Evolutionary conservation across 129 eudicot genomes (phyloP).

Genomic region (Logfia minima): DNA sequence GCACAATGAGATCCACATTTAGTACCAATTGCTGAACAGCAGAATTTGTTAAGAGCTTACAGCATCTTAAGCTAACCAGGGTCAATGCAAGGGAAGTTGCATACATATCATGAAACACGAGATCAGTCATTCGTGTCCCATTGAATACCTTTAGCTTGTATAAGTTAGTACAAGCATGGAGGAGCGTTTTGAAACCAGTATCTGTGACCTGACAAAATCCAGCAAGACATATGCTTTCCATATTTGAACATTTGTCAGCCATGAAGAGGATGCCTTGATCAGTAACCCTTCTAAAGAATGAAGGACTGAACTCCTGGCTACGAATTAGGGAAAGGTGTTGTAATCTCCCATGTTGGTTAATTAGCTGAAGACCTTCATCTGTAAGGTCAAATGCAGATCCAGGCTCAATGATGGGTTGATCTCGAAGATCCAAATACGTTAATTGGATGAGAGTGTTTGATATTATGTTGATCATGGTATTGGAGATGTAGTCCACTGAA

Average conservation of each 20-base stretch:
- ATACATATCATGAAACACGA: conserved; percentile 82
- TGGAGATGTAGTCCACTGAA: conserved; percentile 91
- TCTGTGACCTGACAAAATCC: conserved; percentile 96
- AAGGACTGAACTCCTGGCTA: conserved; percentile 82
- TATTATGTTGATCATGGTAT: conserved; percentile 73
- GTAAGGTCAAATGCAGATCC: conserved; percentile 80
- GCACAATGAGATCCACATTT: conserved; percentile 56
- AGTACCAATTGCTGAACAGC: conserved; percentile 57
- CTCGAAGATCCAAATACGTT: conserved; percentile 89
- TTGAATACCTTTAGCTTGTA: conserved; percentile 67
- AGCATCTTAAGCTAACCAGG: conserved; percentile 83
- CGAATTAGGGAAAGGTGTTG: conserved; percentile 79
- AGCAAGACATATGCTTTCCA: conserved; percentile 92
- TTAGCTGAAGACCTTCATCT: conserved; percentile 70
- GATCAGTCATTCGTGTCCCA: conserved; percentile 89
- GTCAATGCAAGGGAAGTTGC: conserved; percentile 87
- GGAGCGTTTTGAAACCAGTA: conserved; percentile 84
- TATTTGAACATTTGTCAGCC: conserved; percentile 79
- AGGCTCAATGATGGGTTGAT: conserved; percentile 90
- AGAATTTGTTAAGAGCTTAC: conserved; percentile 75
- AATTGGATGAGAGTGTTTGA: conserved; percentile 62
- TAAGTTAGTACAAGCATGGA: conserved; percentile 76
- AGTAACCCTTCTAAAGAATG: conserved; percentile 79
- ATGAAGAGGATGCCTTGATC: conserved; percentile 93
- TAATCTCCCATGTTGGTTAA: conserved; percentile 72